Evolutionary conservation across 2,329 filamentous ascomycete species (phyloP).

Genomic region (Exophiala xenobiotica): DNA sequence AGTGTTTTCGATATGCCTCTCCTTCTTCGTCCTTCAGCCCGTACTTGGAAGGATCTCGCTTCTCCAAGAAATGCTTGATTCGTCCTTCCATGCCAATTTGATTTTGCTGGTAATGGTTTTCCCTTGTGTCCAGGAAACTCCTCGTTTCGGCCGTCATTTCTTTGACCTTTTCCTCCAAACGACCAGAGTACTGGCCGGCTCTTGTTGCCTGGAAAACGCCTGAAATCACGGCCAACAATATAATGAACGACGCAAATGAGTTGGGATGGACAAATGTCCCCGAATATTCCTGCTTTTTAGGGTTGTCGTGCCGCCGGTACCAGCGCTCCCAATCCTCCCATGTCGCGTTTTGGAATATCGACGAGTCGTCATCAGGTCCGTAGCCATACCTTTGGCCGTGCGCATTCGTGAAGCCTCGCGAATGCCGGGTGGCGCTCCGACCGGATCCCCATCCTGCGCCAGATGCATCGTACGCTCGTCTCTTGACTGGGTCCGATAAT

Average conservation of each 20-base stretch:
- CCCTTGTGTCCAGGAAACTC: constrained; percentile 36
- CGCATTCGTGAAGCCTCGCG: constrained; percentile 31
- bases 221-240: constrained; percentile 67
- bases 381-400: constrained; percentile 33
- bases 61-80: constrained; percentile 73
- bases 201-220: constrained; percentile 70
- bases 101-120: constrained; percentile 56
- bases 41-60: constrained; percentile 60
- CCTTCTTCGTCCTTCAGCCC: constrained; percentile 47
- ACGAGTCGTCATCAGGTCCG: constrained; percentile 42
- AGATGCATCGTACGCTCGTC: constrained; percentile 76
- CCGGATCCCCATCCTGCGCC: constrained; percentile 71
- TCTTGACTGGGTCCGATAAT: constrained; percentile 75
- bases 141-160: constrained; percentile 67
- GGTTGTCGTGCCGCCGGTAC: constrained; percentile 57
- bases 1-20: constrained; percentile 38
- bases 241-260: constrained; percentile 71
- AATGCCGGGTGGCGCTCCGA: constrained; percentile 29
- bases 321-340: constrained; percentile 98
- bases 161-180: constrained; percentile 65
- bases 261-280: constrained; percentile 72
- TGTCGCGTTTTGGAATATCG: constrained; percentile 73
- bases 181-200: constrained; percentile 61
- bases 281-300: constrained; percentile 42
- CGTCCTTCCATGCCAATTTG: constrained; percentile 60